A percentile compares a stretch with the other conserved stretches of the same genome.
These are phyloP conservation scores for Euphorbia schlechtendalii DNA, from an alignment of 441 rosid species.

Conservation along the genomic window DNA sequence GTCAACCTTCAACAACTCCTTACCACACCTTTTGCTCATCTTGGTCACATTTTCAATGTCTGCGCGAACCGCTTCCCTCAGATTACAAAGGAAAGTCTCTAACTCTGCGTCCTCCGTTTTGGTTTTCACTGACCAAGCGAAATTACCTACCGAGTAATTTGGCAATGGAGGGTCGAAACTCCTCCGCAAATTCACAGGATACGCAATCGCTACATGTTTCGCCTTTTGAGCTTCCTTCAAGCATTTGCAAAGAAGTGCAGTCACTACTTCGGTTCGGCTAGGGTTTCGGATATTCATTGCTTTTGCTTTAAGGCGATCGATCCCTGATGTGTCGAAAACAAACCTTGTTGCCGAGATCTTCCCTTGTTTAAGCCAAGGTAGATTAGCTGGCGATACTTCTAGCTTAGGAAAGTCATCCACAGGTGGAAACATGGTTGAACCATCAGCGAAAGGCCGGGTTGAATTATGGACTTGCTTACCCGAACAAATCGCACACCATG, in stretches of 20 bases:
- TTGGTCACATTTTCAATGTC: not conserved
- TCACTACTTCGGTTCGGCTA: constrained; percentile 21
- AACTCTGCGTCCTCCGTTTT: not conserved
- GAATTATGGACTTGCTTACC: not conserved
- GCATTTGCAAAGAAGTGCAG: constrained; percentile 8
- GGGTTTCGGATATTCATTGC: not conserved
- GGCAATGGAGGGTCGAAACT: not conserved
- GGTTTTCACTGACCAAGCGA: not conserved
- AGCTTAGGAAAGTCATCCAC: not conserved
- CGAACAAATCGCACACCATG: constrained; percentile 19
- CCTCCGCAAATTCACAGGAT: not conserved
- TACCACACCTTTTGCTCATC: not conserved
- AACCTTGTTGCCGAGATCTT: constrained; percentile 8
- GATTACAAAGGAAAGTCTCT: too few relatives aligned
- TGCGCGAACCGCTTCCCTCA: not conserved
- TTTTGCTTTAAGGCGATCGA: constrained; percentile 14
- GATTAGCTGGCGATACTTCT: not conserved
- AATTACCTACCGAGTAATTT: not conserved
- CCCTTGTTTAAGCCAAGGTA: not conserved
- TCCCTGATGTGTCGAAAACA: constrained; percentile 2
- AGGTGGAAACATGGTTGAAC: constrained; percentile 19
- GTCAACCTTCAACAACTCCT: not conserved
- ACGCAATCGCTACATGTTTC: not conserved
- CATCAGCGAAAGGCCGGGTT: not conserved
- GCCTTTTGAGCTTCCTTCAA: not conserved